Evolutionary conservation across 2,329 filamentous ascomycete species (phyloP), one percentile per base, ranked within the genome.

Genomic region (Harringtonia lauricola): DNA sequence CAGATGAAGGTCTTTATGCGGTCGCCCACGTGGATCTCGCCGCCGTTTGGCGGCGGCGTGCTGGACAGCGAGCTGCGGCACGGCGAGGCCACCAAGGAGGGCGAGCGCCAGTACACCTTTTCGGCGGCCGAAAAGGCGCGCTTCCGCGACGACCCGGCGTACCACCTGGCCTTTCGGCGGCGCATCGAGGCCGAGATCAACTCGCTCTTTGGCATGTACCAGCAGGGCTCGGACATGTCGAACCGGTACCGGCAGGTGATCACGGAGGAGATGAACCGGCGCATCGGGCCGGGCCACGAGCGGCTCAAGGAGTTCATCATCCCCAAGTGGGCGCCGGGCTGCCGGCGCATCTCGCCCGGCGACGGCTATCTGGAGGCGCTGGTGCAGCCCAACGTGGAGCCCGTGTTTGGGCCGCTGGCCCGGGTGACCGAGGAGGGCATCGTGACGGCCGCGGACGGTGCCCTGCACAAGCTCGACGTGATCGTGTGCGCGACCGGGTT

Each of bases 351-450:
- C 42, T 63, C 64, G 0, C 66, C 66, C 1, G 65, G 64, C 2
- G 59, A 64, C 43, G 63, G 64, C 9, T 67, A 65, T 51, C 54
- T 67, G 33, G 64, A 67, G 49, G 59, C 62, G n/a, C 55, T 71
- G 39, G 59, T 58, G 5, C 49, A 65, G 47, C 57, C 61, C 19
- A 72, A 75, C 41, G 66, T 72, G 8, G 54, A 59, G n/a, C 59
- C 61, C 8, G 59, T 68, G 19, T 59, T 59, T 26, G 60, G 63
- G 14, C 54, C 52, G 3, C 67, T 73, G 49, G 48, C 53, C 15
- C 54, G 55, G 38, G 55, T 71, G 39, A 59, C 57, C 1, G 47
- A 54, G 1, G 52, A 56, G 14, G 64, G 65, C 2, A 49, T 59
- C 18, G 51, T 59, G 17, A 50, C 49, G 13, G n/a, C n/a, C n/a